Evolutionary conservation across 345 rosid species (phyloP).

Genomic region (Euphorbia pulcherrima): DNA sequence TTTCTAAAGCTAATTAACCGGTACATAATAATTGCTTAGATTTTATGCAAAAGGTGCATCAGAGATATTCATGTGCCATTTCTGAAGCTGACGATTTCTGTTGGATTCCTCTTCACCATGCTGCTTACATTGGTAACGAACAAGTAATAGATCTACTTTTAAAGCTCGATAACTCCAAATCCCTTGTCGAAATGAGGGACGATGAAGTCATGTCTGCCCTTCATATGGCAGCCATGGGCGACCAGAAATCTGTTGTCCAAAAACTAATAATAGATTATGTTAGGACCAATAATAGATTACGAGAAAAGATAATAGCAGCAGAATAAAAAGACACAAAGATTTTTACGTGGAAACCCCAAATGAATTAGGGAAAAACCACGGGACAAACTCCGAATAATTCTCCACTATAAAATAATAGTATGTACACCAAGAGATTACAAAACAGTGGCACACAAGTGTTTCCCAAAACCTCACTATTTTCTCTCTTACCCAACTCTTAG

Average conservation of each 20-base stretch:
- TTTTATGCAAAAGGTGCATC: constrained; percentile 14
- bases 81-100: constrained; percentile 16
- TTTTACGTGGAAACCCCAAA: no score
- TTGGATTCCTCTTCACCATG: constrained; percentile 36
- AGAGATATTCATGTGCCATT: constrained; percentile 16
- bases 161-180: background rate
- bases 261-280: no score
- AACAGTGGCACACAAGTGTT: no score
- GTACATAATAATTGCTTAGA: background rate
- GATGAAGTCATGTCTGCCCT: constrained; percentile 26
- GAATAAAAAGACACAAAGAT: no score
- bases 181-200: constrained; percentile 18
- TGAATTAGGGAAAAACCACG: no score
- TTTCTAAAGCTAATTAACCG: background rate
- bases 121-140: constrained; percentile 23
- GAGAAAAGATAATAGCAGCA: no score
- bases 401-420: no score
- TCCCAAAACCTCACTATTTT: no score
- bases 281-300: no score
- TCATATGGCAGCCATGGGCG: constrained; percentile 28
- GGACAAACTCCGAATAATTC: no score
- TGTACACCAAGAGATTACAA: no score
- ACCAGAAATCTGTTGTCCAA: constrained; percentile 15
- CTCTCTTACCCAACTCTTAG: no score
- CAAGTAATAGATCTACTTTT: constrained; percentile 13